Evolutionary conservation across 495 filamentous ascomycete genomes (phyloP), one percentile per base, ranked within the genome.

Genomic region (Corynascus novoguineensis): DNA sequence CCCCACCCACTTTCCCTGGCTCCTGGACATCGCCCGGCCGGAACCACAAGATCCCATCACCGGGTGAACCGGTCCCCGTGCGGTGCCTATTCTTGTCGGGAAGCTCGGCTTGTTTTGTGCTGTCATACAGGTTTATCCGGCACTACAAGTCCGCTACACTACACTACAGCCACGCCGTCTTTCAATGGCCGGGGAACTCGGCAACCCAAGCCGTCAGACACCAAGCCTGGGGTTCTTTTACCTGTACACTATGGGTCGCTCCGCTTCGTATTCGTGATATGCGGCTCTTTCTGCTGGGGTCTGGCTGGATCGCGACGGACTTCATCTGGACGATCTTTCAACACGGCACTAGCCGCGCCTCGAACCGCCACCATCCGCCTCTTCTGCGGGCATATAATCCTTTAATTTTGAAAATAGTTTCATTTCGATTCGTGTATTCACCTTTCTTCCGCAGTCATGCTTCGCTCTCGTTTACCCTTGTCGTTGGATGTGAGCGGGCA

Each of bases 341-440:
- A 19, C 11, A 22, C 25, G 14, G 24, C 25, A 47, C 9, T 6
- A n/a, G 3, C 37, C 35, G 11, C 11, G 37, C 15, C 37, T 41
- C 10, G n/a, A 21, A 5, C n/a, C 14, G 7, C 21, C 37, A 41
- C 10, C 10, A 3, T n/a, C 10, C 28, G 10, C 14, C 42, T 3
- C 42, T 25, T 11, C 25, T 2, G 11, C 41, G 41, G 41, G 10
- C 12, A 12, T 1, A 47, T 47, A 17, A 24, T 4, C 31, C 47
- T 24, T 15, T 11, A 37, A 25, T 50, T 9, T 50, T n/a, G 47
- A 31, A n/a, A 14, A 5, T 50, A 8, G 21, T 50, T 50, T 50
- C 47, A 50, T 50, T 50, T 35, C 31, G 22, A 28, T 50, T 50
- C 47, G 11, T 50, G 47, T 50, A 50, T 35, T 50, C 35, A 48